A percentile compares a stretch with the other conserved stretches of the same genome.
Conservation (phyloP, 805 yeast genomes). For the Saturnispora saitoi region DNA sequence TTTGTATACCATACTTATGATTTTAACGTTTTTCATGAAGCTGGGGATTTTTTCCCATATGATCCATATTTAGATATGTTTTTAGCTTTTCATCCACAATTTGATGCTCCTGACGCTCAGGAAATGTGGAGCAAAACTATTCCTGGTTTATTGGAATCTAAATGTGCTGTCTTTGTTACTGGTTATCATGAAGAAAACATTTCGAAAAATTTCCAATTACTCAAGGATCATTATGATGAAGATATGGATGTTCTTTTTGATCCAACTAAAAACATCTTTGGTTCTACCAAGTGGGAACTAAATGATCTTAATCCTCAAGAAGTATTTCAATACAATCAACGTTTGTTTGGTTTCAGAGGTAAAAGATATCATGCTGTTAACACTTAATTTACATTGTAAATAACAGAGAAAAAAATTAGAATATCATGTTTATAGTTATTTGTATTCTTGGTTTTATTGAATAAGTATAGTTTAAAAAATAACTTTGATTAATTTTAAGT, state of each 20-base stretch:
- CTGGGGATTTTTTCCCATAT: conserved; percentile 93
- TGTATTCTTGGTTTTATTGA: neutral
- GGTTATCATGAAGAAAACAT: conserved; percentile 78
- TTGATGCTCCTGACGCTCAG: conserved; percentile 70
- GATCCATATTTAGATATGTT: conserved; percentile 94
- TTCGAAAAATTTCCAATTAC: conserved; percentile 61
- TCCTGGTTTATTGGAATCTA: conserved; percentile 83
- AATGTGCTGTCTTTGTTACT: conserved; percentile 85
- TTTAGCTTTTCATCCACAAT: conserved; percentile 93
- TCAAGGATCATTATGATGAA: conserved; percentile 53
- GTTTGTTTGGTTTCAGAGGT: conserved; percentile 87
- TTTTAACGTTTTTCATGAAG: conserved; percentile 84
- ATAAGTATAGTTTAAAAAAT: neutral
- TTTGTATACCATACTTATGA: conserved; percentile 82
- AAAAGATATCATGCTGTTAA: conserved; percentile 86
- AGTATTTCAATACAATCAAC: conserved; percentile 85
- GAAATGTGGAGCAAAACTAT: conserved; percentile 79
- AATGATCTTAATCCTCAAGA: conserved; percentile 90
- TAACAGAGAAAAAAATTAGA: conserved; percentile 10
- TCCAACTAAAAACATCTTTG: conserved; percentile 62
- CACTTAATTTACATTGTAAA: conserved; percentile 3
- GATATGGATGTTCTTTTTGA: conserved; percentile 79
- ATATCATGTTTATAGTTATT: conserved; percentile 3
- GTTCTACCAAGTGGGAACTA: conserved; percentile 89
- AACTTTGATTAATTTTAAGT: neutral